Conservation (phyloP, 2,329 filamentous ascomycete genomes). For the Epichloe elymi region DNA sequence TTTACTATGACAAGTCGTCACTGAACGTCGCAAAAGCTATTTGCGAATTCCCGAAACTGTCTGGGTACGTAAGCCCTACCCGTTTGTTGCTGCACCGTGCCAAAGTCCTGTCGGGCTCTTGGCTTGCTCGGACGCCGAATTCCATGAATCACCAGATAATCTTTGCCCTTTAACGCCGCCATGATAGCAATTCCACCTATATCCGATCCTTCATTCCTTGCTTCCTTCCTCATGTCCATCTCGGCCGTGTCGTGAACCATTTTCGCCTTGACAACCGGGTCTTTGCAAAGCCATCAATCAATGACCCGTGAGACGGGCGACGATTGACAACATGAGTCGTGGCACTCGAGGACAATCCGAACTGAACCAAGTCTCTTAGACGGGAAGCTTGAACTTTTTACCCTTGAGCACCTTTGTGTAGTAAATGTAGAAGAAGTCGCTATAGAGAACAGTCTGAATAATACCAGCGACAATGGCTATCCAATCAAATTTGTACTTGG, state of each 20-base stretch:
- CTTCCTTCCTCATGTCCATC: background rate
- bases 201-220: background rate
- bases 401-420: slow-evolving; percentile 91
- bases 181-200: slow-evolving; percentile 2
- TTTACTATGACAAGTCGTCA: background rate
- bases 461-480: slow-evolving; percentile 83
- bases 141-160: background rate
- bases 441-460: slow-evolving; percentile 89
- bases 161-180: slow-evolving; percentile 2
- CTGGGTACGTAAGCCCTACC: background rate
- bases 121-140: background rate
- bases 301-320: background rate
- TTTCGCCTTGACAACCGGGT: too few species aligned
- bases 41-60: background rate
- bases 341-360: background rate
- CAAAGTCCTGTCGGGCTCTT: background rate
- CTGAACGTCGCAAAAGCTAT: background rate
- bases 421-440: slow-evolving; percentile 99
- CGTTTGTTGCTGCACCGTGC: background rate
- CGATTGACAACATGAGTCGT: background rate
- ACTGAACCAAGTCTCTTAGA: slow-evolving; percentile 33
- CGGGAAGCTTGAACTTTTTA: slow-evolving; percentile 76
- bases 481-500: slow-evolving; percentile 60
- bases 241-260: background rate
- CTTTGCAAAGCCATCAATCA: background rate